phyloP scores from a whole-genome alignment of 768 basidiomycete species.

The Leucocoprinus sp. region DNA sequence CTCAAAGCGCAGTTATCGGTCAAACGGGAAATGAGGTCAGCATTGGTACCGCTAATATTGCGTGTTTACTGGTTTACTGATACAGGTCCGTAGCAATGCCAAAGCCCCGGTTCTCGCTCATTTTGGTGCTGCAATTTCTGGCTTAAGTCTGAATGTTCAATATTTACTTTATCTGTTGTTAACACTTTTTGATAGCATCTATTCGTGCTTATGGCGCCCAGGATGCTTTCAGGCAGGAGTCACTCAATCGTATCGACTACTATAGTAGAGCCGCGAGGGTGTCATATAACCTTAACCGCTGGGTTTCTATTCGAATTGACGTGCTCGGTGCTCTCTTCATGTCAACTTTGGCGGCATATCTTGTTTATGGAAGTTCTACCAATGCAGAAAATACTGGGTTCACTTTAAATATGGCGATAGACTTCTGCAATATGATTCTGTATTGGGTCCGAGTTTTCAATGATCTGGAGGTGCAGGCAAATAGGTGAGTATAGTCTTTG shows the following conservation, averaged over 20 bases:
- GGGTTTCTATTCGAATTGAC: slow-evolving; percentile 47
- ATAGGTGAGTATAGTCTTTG: slow-evolving; percentile 24
- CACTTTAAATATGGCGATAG: slow-evolving; percentile 50
- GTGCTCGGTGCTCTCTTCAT: slow-evolving; percentile 50
- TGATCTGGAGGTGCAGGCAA: slow-evolving; percentile 37
- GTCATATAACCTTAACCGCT: slow-evolving; percentile 47
- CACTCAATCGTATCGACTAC: slow-evolving; percentile 45
- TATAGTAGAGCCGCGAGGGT: slow-evolving; percentile 37
- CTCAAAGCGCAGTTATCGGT: slow-evolving; percentile 39
- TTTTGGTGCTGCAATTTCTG: slow-evolving; percentile 40
- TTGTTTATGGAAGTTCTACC: slow-evolving; percentile 31
- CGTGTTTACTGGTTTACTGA: slow-evolving; percentile 17
- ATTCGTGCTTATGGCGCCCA: slow-evolving; percentile 65
- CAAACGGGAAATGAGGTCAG: slow-evolving; percentile 39
- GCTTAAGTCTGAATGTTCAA: slow-evolving; percentile 32
- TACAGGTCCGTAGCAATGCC: slow-evolving; percentile 17
- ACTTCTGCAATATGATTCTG: slow-evolving; percentile 51
- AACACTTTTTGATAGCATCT: slow-evolving; percentile 26
- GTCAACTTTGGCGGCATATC: slow-evolving; percentile 44
- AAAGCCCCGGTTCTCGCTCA: slow-evolving; percentile 36
- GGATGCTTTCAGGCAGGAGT: slow-evolving; percentile 37
- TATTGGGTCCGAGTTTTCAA: slow-evolving; percentile 38
- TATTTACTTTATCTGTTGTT: not conserved
- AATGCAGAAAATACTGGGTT: slow-evolving; percentile 42
- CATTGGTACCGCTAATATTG: slow-evolving; percentile 13